Base-by-base conservation (phyloP, 768 basidiomycete genomes). In the Amanita muscaria region DNA sequence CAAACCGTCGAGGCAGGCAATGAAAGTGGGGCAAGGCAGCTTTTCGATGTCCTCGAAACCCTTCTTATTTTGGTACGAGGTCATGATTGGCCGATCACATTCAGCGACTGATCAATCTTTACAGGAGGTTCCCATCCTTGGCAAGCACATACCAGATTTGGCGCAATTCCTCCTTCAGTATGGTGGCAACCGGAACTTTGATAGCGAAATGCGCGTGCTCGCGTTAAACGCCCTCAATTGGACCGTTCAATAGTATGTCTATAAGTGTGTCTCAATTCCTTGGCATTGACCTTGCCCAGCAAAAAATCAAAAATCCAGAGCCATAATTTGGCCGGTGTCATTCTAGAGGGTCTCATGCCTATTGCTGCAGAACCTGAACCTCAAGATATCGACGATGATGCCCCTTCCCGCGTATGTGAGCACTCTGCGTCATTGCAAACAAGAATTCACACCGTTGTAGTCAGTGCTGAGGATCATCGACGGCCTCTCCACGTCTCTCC, bases 271-370 rank as follows among this genome's bases (percentile, higher is more conserved):
- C n/a, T 33, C 15, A 42, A 44, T 12, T 23, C 4, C 18, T 31
- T 14, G 11, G 3, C 40, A 33, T 42, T 53, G 54, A 47, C 38
- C 44, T 31, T 46, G 22, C 52, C 2, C 55, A 93, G 89, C 70
- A 99, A 98, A 80, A 97, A 97, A 68, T 83, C 84, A 40, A 96
- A 92, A 65, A 77, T 99, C 29, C 91, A 96, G 64, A 76, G 76
- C 54, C 75, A 91, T 49, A 78, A 79, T 58, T 73, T 99, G 46
- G 91, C 90, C 12, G 76, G 77, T 36, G 74, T 77, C 21, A 94
- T 99, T 58, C 75, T 98, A 47, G 80, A 89, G 53, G 87, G 88
- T 34, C 77, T 99, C 34, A 85, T 99, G 76, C 90, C 92, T 35
- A 88, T 98, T 55, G 83, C 90, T 3, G 84, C 88, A 23, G 96